Conservation (phyloP, 1,284 basidiomycete genomes). For the Mycena sp. region DNA sequence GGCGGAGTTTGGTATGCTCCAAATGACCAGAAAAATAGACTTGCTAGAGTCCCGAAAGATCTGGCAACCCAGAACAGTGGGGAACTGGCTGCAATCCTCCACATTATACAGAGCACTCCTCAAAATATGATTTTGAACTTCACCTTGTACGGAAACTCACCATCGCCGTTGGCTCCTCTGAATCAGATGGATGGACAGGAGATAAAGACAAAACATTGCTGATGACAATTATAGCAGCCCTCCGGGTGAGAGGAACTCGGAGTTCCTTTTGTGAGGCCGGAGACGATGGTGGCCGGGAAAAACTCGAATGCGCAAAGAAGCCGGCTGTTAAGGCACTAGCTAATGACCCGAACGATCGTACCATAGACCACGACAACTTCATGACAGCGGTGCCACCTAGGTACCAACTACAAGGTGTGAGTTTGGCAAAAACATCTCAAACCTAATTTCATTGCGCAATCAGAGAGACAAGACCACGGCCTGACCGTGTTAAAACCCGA, state of each 20-base stretch:
- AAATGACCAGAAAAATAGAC: neutral
- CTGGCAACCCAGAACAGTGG: neutral
- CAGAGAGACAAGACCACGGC: neutral
- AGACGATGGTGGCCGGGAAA: neutral
- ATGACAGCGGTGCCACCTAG: neutral
- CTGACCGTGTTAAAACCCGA: neutral
- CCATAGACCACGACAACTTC: too few relatives aligned
- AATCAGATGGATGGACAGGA: neutral
- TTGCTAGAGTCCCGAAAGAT: neutral
- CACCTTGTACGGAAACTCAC: neutral
- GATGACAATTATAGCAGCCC: neutral
- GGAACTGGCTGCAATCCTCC: neutral
- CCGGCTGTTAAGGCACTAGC: too few relatives aligned
- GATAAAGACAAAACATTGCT: neutral
- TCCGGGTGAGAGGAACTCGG: neutral
- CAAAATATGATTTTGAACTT: neutral
- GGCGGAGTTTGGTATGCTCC: neutral
- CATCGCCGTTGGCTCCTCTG: neutral
- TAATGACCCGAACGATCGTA: too few relatives aligned
- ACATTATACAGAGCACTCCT: neutral
- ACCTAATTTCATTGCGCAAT: neutral
- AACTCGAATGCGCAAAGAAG: neutral
- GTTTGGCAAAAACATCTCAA: neutral
- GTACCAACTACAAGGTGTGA: neutral
- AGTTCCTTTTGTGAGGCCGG: too few relatives aligned